Evolutionary conservation across 1,284 basidiomycete genomes (phyloP).

Genomic region (Fomes fomentarius): DNA sequence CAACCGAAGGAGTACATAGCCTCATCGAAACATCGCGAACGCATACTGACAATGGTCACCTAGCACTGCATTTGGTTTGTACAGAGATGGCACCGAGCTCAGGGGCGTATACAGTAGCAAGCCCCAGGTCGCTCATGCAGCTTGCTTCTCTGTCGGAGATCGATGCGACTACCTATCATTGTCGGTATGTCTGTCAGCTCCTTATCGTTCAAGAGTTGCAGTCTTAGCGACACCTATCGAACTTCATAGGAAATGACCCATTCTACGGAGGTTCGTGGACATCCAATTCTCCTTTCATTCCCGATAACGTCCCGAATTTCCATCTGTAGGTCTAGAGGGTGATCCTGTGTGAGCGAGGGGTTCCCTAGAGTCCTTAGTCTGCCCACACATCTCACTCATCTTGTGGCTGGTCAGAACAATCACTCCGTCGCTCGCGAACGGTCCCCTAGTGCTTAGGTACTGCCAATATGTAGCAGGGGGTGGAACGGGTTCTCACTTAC

Average conservation of each 20-base stretch:
- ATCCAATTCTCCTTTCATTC: too few relatives aligned
- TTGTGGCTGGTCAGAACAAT: constrained; percentile 56
- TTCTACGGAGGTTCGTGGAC: constrained; percentile 76
- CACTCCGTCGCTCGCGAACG: constrained; percentile 80
- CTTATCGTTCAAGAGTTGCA: too few relatives aligned
- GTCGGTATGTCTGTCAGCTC: constrained; percentile 65
- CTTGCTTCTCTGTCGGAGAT: constrained; percentile 65
- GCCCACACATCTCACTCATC: neutral
- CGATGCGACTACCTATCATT: constrained; percentile 79
- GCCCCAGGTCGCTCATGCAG: constrained; percentile 66
- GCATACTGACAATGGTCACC: neutral
- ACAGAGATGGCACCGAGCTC: constrained; percentile 79
- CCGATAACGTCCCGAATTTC: too few relatives aligned
- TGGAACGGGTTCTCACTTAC: neutral
- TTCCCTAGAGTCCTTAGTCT: neutral
- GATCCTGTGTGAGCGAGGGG: constrained; percentile 66
- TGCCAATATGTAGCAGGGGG: neutral
- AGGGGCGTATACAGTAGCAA: constrained; percentile 77
- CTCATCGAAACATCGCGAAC: too few relatives aligned
- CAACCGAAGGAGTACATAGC: constrained; percentile 60
- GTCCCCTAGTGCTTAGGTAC: constrained; percentile 71
- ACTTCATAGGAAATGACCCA: constrained; percentile 71
- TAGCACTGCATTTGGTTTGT: constrained; percentile 79
- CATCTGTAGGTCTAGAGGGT: constrained; percentile 78
- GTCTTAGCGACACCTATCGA: constrained; percentile 3